phyloP scores from a whole-genome alignment of 352 stramenopile species.

The Phytophthora sp. region DNA sequence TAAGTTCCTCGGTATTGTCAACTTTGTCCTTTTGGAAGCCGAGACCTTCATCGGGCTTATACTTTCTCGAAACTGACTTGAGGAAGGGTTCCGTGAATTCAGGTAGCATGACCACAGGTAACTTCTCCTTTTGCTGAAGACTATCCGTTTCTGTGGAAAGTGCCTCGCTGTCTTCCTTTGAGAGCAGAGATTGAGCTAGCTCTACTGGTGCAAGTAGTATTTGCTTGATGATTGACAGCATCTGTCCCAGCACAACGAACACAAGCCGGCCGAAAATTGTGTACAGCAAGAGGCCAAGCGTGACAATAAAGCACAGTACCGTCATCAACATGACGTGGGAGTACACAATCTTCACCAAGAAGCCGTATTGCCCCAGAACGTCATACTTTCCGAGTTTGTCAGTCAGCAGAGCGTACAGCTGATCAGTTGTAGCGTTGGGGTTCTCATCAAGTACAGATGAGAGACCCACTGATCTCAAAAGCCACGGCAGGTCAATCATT shows the following conservation, averaged over 20 bases:
- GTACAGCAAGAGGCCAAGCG: constrained; percentile 43
- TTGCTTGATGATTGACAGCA: constrained; percentile 24
- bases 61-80: constrained; percentile 38
- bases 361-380: constrained; percentile 34
- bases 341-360: constrained; percentile 55
- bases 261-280: constrained; percentile 37
- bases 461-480: constrained; percentile 36
- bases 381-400: constrained; percentile 34
- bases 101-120: constrained; percentile 29
- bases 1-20: constrained; percentile 42
- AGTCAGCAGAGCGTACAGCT: constrained; percentile 36
- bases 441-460: constrained; percentile 21
- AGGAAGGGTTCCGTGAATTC: constrained; percentile 52
- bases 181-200: constrained; percentile 1
- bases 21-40: constrained; percentile 45
- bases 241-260: constrained; percentile 29
- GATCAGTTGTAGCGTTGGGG: constrained; percentile 27
- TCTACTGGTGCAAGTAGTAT: constrained; percentile 18
- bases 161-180: constrained; percentile 14
- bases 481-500: constrained; percentile 40
- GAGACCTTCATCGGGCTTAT: constrained; percentile 36
- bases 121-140: constrained; percentile 19
- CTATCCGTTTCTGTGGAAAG: constrained; percentile 1
- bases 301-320: constrained; percentile 40
- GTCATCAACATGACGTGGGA: constrained; percentile 59